These are phyloP conservation scores for Pleurostoma richardsiae DNA, from an alignment of 2,329 filamentous ascomycete species.

Conservation along the genomic window DNA sequence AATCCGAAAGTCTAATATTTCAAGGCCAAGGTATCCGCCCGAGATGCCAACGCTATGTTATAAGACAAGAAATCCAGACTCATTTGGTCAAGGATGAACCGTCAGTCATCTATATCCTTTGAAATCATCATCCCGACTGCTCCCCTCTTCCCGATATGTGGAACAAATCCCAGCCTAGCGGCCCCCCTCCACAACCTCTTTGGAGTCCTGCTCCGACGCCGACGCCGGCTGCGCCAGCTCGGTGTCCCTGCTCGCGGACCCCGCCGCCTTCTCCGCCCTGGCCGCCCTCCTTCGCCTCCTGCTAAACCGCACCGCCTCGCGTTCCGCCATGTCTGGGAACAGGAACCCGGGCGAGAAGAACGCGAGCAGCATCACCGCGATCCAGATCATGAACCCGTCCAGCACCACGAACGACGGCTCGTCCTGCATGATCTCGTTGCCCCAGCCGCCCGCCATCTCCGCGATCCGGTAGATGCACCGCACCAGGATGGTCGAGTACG, in stretches of 20 bases:
- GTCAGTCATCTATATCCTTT: too few relatives aligned
- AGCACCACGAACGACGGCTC: conserved; percentile 54
- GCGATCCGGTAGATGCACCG: conserved; percentile 55
- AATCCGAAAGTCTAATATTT: too few relatives aligned
- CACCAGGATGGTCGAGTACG: conserved; percentile 40
- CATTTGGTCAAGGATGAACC: too few relatives aligned
- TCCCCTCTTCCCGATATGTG: too few relatives aligned
- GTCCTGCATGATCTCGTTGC: conserved; percentile 58
- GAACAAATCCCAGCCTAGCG: too few relatives aligned
- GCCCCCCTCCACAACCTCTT: background rate
- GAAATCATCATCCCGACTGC: too few relatives aligned
- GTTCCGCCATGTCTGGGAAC: conserved; percentile 47
- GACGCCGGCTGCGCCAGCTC: background rate
- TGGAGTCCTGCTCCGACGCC: background rate
- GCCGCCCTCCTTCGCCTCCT: conserved; percentile 12
- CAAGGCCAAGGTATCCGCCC: too few relatives aligned
- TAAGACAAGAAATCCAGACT: too few relatives aligned
- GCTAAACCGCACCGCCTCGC: conserved; percentile 15
- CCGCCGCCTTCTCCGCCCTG: conserved; percentile 3
- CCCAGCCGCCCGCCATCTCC: conserved; percentile 62
- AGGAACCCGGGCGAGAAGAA: conserved; percentile 48
- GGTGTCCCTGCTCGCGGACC: conserved; percentile 7
- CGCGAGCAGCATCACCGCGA: conserved; percentile 44
- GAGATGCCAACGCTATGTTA: too few relatives aligned
- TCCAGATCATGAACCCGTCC: conserved; percentile 47